Base-by-base conservation (phyloP, 2,329 filamentous ascomycete genomes). In the Penicillium verrucosum region DNA sequence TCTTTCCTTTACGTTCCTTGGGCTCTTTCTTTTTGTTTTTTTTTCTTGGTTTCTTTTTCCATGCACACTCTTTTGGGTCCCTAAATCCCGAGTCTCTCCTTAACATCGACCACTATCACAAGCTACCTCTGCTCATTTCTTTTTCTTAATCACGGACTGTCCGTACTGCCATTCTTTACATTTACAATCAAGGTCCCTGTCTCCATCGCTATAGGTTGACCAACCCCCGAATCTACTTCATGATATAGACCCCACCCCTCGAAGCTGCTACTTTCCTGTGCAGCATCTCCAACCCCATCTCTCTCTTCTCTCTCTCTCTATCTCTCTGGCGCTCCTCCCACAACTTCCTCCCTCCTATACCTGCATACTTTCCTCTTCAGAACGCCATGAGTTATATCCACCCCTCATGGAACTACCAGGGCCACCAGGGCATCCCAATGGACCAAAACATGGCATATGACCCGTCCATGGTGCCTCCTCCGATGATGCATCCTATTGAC, bases 301-400 rank as follows among this genome's bases (percentile, higher is more conserved):
- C 1, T 8, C 25, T 8, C 18, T 18, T 18, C 18, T 27, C 21
- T 27, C 25, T 52, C 53, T 52, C 56, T 52, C 23, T 57, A 16
- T 18, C 23, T 49, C 25, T 29, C 46, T 21, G 8, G 11, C 47
- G 11, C 36, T 18, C 25, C 45, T 37, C 46, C 25, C 41, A 10
- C 51, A 38, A 48, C 23, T 49, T 16, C 23, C 27, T 48, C 47
- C 44, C 56, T 53, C 57, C 45, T 56, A 47, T 51, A 46, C 40
- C 40, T 36, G 8, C 56, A 46, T 34, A 37, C 45, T 56, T 45
- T 27, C 25, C 34, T 34, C 21, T 21, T 30, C 47, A 34, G 12
- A 23, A 49, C 64, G 60, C 53, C 60, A 77, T 77, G 74, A 75
- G 71, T 49, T 77, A 73, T 54, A 66, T 75, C 16, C 72, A 75